Evolutionary conservation across 352 stramenopile genomes (phyloP).

Genomic region (Globisporangium echinulatum): DNA sequence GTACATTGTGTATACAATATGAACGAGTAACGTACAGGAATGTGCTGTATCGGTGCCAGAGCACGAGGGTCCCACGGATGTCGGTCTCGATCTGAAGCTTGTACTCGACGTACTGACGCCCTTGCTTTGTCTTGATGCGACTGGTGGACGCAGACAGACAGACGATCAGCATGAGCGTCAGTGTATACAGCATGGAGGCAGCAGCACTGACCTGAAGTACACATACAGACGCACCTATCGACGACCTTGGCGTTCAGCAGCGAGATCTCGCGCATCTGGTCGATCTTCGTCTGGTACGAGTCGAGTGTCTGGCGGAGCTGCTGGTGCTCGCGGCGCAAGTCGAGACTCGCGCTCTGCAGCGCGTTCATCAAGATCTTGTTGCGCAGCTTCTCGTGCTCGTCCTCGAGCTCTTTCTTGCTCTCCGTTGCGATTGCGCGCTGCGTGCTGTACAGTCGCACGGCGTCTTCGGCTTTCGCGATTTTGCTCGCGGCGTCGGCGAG

Average conservation of each 20-base stretch:
- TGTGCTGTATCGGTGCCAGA: conserved; percentile 81
- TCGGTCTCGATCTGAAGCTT: conserved; percentile 73
- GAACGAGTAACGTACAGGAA: conserved; percentile 52
- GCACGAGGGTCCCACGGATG: conserved; percentile 53
- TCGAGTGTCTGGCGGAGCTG: conserved; percentile 81
- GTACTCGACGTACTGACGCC: conserved; percentile 74
- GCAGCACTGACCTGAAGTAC: neutral
- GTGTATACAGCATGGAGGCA: neutral
- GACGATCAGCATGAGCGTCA: neutral
- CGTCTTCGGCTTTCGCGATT: conserved; percentile 63
- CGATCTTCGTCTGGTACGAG: conserved; percentile 86
- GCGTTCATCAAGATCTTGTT: conserved; percentile 71
- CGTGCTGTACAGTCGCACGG: conserved; percentile 42
- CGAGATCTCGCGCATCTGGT: conserved; percentile 84
- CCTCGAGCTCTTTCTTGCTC: conserved; percentile 71
- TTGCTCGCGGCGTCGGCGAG: conserved; percentile 69
- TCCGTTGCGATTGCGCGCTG: conserved; percentile 45
- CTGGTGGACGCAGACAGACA: conserved; percentile 13
- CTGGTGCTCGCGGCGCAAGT: conserved; percentile 75
- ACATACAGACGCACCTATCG: conserved; percentile 43
- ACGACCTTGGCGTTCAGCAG: conserved; percentile 80
- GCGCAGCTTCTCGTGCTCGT: conserved; percentile 78
- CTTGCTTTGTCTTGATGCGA: conserved; percentile 83
- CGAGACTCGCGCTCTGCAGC: conserved; percentile 68
- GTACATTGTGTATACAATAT: too few species aligned